A percentile compares a stretch with the other conserved stretches of the same genome.
Evolutionary conservation across 106 monocot genomes (phyloP).

Genomic region (Alisma plantagoaquatica): DNA sequence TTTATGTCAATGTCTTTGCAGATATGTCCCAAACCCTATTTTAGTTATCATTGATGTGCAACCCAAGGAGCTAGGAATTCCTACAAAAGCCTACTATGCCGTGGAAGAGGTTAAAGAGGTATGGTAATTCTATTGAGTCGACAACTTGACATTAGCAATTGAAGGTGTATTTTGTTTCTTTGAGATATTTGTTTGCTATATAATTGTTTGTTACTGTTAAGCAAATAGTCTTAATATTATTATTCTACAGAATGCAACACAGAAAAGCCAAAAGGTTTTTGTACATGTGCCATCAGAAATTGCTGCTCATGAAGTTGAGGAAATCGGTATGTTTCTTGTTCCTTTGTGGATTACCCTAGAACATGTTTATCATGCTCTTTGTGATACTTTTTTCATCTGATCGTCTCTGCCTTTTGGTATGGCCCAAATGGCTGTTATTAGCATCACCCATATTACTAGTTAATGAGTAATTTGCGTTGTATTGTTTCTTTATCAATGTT

Average conservation of each 20-base stretch:
- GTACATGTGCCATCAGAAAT: slow-evolving; percentile 98
- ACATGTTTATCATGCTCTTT: no score
- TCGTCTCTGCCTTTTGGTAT: no score
- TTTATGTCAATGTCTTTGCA: slow-evolving; percentile 3
- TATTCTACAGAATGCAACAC: slow-evolving; percentile 81
- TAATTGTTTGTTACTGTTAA: no score
- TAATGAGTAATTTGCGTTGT: no score
- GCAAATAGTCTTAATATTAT: not conserved
- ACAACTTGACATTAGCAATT: no score
- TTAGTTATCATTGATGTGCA: slow-evolving; percentile 84
- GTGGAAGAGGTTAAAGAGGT: slow-evolving; percentile 92
- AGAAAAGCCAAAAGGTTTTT: slow-evolving; percentile 95
- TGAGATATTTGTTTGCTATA: no score
- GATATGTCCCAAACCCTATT: slow-evolving; percentile 77
- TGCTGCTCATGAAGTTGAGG: slow-evolving; percentile 99
- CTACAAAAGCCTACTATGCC: slow-evolving; percentile 80
- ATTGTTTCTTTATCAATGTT: no score
- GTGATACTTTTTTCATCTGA: no score
- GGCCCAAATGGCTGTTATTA: no score
- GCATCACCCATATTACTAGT: no score
- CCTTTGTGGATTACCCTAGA: no score
- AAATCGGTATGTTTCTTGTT: slow-evolving; percentile 69
- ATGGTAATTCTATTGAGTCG: not conserved
- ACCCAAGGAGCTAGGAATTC: slow-evolving; percentile 73
- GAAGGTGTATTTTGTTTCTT: no score